Evolutionary conservation across 1,284 basidiomycete species (phyloP).

Genomic region (Taiwanofungus camphoratus): DNA sequence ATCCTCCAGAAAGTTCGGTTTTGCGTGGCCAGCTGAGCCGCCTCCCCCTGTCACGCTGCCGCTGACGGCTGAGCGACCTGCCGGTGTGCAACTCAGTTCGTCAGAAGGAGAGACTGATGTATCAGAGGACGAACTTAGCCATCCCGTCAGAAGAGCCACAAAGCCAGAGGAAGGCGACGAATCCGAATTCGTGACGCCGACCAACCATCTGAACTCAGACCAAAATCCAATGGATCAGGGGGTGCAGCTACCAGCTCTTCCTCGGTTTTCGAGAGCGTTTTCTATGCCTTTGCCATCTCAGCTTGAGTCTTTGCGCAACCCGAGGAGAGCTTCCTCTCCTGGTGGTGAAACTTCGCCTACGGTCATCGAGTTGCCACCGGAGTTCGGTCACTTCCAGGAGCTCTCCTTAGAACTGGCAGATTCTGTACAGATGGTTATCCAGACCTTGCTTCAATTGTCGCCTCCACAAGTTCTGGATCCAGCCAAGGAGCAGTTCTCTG

Average conservation of each 20-base stretch:
- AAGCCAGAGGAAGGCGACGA: slow-evolving; percentile 25
- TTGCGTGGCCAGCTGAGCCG: slow-evolving; percentile 43
- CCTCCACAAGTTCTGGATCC: slow-evolving; percentile 86
- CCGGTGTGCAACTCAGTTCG: slow-evolving; percentile 32
- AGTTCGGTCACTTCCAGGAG: slow-evolving; percentile 47
- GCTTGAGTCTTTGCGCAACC: slow-evolving; percentile 61
- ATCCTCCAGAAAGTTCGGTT: slow-evolving; percentile 41
- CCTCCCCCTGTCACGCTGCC: slow-evolving; percentile 30
- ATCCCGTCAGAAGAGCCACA: slow-evolving; percentile 21
- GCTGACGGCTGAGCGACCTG: slow-evolving; percentile 29
- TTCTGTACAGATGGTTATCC: slow-evolving; percentile 81
- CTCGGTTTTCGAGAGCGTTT: slow-evolving; percentile 60
- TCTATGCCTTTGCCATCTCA: slow-evolving; percentile 70
- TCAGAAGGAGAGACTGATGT: slow-evolving; percentile 46
- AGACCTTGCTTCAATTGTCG: slow-evolving; percentile 83
- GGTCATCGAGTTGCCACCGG: slow-evolving; percentile 23
- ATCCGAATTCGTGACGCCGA: slow-evolving; percentile 30
- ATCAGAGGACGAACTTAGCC: slow-evolving; percentile 36
- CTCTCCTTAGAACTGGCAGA: slow-evolving; percentile 82
- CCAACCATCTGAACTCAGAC: slow-evolving; percentile 28
- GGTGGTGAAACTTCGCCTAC: slow-evolving; percentile 13
- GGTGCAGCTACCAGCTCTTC: slow-evolving; percentile 27
- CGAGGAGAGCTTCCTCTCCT: slow-evolving; percentile 35
- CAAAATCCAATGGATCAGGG: slow-evolving; percentile 30
- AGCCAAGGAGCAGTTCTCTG: slow-evolving; percentile 87